phyloP scores from a whole-genome alignment of 768 basidiomycete species.

The Agaricus sinodeliciosus region DNA sequence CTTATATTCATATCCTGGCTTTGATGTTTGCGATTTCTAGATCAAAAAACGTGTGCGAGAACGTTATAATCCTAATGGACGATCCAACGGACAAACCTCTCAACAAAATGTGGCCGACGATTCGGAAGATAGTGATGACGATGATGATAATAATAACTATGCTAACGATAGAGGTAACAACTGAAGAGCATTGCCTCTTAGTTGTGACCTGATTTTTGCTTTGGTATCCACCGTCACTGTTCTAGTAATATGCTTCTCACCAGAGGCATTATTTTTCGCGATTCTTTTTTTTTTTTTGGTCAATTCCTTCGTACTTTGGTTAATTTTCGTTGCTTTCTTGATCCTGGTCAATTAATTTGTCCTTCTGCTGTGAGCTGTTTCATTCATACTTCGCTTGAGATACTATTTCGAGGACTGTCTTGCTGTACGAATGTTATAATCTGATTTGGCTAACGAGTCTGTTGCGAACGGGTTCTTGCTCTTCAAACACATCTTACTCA shows the following conservation, averaged over 20 bases:
- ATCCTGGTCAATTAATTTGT: background rate
- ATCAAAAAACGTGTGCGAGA: slow-evolving; percentile 30
- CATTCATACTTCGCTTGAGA: background rate
- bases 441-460: background rate
- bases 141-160: background rate
- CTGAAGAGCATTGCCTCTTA: background rate
- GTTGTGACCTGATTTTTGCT: background rate
- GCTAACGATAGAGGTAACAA: slow-evolving; percentile 9
- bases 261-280: background rate
- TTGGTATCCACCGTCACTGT: background rate
- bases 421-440: slow-evolving; percentile 1
- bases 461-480: background rate
- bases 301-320: background rate
- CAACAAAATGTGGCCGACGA: slow-evolving; percentile 8
- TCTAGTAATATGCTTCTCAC: background rate
- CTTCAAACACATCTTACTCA: background rate
- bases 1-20: slow-evolving; percentile 7
- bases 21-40: slow-evolving; percentile 13
- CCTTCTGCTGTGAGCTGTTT: background rate
- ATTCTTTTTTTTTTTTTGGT: background rate
- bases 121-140: slow-evolving; percentile 12
- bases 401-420: background rate
- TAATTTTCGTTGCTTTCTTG: background rate
- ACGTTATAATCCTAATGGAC: slow-evolving; percentile 13
- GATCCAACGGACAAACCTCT: slow-evolving; percentile 5